Evolutionary conservation across 257 asterid species (phyloP).

Genomic region (Prunella vulgaris): DNA sequence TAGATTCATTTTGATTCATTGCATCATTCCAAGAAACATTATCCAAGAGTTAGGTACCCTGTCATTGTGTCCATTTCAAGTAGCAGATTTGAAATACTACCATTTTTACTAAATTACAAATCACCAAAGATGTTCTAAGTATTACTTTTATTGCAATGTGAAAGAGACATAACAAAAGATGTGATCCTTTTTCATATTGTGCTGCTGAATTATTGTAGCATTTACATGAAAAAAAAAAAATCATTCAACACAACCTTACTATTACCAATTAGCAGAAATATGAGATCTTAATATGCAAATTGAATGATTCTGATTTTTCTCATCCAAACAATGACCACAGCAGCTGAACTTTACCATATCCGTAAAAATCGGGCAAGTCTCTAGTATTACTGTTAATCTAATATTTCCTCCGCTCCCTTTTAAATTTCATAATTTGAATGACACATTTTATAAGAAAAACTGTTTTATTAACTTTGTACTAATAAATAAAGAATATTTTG

Average conservation of each 20-base stretch:
- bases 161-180: neutral
- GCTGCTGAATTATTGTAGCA: too few species aligned
- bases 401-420: too few species aligned
- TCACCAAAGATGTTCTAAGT: neutral
- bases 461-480: too few species aligned
- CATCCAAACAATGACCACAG: neutral
- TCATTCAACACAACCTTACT: neutral
- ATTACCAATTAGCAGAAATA: neutral
- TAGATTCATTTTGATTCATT: conserved; percentile 15
- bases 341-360: neutral
- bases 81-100: neutral
- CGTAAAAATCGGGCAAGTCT: too few species aligned
- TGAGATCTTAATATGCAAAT: neutral
- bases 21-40: conserved; percentile 20
- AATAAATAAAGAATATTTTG: too few species aligned
- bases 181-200: neutral
- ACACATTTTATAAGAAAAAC: too few species aligned
- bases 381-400: too few species aligned
- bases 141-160: neutral
- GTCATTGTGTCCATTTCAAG: neutral
- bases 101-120: neutral
- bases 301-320: neutral
- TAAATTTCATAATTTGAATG: too few species aligned
- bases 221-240: too few species aligned
- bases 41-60: conserved; percentile 21